These are phyloP conservation scores for Aspergillus hancockii DNA, from an alignment of 495 filamentous ascomycete genomes.

Conservation along the genomic window DNA sequence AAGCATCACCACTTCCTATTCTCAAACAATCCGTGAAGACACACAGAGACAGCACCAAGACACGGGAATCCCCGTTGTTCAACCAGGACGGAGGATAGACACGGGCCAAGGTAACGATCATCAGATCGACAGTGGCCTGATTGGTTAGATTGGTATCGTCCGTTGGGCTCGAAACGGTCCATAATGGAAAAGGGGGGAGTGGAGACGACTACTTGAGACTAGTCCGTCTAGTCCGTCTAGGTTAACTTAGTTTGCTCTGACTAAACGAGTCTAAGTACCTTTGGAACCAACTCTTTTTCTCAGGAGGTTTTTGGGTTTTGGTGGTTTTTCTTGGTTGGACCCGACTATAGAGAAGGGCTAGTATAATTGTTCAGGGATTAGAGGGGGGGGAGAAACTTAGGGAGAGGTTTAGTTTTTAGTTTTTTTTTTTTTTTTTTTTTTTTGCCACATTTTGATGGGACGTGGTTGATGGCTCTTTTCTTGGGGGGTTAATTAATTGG, in stretches of 20 bases:
- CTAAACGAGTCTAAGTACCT: not conserved
- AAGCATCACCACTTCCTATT: not conserved
- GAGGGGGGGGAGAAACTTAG: too few species aligned
- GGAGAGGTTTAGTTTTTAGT: too few species aligned
- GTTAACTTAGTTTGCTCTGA: conserved; percentile 1
- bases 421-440: too few species aligned
- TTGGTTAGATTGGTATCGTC: conserved; percentile 5
- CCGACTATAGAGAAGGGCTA: too few species aligned
- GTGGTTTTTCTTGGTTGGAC: not conserved
- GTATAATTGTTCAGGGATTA: too few species aligned
- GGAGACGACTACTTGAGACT: not conserved
- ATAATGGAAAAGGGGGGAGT: conserved; percentile 11
- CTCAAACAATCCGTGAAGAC: not conserved
- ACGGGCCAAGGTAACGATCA: conserved; percentile 18
- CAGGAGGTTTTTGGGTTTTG: not conserved
- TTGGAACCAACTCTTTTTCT: too few species aligned
- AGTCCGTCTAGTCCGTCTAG: not conserved
- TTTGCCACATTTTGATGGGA: too few species aligned
- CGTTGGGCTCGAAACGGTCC: conserved; percentile 10
- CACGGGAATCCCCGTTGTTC: not conserved
- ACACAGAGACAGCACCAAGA: not conserved
- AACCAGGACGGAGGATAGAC: conserved; percentile 6
- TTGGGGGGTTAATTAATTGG: too few species aligned
- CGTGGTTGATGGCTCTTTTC: too few species aligned
- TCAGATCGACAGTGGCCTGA: conserved; percentile 20